Conservation (phyloP, 306 rosid genomes). For the Echinosophora koreensis region DNA sequence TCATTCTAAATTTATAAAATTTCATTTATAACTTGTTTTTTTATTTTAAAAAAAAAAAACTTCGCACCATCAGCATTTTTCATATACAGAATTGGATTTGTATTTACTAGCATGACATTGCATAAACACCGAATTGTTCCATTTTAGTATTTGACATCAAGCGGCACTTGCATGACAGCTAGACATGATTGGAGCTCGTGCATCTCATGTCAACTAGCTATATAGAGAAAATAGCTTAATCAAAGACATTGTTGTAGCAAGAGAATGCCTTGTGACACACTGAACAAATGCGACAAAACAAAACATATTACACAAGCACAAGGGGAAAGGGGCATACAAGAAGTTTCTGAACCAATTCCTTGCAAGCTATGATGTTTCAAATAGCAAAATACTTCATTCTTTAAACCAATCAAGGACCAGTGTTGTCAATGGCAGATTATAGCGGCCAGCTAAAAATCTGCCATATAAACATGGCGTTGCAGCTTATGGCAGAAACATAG, state of each 20-base stretch:
- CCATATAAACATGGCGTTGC: no score
- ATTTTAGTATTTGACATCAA: neutral
- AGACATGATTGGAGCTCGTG: neutral
- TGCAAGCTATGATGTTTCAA: neutral
- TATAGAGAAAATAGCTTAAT: neutral
- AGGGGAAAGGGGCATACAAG: neutral
- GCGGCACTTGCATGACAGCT: neutral
- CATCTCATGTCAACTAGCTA: neutral
- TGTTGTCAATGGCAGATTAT: no score
- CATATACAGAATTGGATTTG: no score
- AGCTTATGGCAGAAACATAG: no score
- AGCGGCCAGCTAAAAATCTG: no score
- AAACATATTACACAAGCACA: neutral
- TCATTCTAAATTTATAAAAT: no score
- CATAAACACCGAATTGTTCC: no score
- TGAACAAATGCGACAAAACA: neutral
- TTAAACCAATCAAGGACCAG: neutral
- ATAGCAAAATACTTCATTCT: neutral
- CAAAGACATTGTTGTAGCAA: neutral
- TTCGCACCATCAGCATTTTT: no score
- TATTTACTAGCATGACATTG: no score
- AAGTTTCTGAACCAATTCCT: constrained; percentile 9
- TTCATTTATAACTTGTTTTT: no score
- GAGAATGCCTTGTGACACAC: neutral
- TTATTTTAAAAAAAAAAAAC: no score